Percentiles rank a stretch among this genome's conserved stretches.
Evolutionary conservation across 78 protist species (phyloP).

Genomic region (Dictyostelium discoideum): dicty_2.7 NC_007090.3:2920001-2920500

Average conservation of each 20-base stretch:
- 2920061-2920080: slow-evolving; percentile 26
- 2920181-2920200: background rate
- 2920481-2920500: background rate
- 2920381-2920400: background rate
- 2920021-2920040: slow-evolving; percentile 8
- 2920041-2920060: background rate
- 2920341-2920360: slow-evolving; percentile 1
- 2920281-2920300: background rate
- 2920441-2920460: background rate
- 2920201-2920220: background rate
- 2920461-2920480: background rate
- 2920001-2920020: slow-evolving; percentile 16
- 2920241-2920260: background rate
- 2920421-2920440: too few species aligned
- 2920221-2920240: background rate
- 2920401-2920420: background rate
- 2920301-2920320: slow-evolving; percentile 10
- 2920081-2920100: background rate
- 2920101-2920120: background rate
- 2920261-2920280: background rate
- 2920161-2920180: background rate
- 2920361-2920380: background rate
- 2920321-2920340: slow-evolving; percentile 2
- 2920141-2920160: slow-evolving; percentile 1
- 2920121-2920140: slow-evolving; percentile 4